Evolutionary conservation across 1,284 basidiomycete species (phyloP), one percentile per base, ranked within the genome.

Genomic region (Leccinum fallax): DNA sequence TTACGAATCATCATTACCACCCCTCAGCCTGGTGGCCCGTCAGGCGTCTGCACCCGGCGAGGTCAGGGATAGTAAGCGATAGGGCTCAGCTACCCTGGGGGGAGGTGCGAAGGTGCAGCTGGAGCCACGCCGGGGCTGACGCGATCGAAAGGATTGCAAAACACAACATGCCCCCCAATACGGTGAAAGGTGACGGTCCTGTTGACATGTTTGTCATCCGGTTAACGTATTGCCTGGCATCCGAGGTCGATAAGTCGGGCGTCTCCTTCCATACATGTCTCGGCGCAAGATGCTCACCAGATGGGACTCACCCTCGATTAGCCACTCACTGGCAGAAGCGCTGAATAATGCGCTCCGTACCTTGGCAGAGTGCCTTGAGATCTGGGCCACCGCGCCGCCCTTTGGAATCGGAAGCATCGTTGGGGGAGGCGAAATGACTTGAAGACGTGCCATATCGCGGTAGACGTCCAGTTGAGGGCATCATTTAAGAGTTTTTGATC

Each of bases 371-470:
- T 68, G 38, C 68, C 68, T 66, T 36, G 57, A 21, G 54, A 10
- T 69, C 69, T 68, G 38, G 60, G 36, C 58, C 48, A 28, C 16
- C 11, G 24, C 52, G 56, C 46, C 60, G 57, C 58, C 38, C 49
- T 60, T 43, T 58, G 43, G 28, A 43, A 59, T 61, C 34, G 40
- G 67, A 70, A 68, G 57, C 46, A 26, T 21, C 1, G n/a, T 28
- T 61, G 49, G 49, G 53, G 67, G 68, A 72, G 57, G 70, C 69
- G 70, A 69, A 72, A 65, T 71, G 68, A 61, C 5, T 10, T 34
- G 52, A 2, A 40, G 11, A 46, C 15, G 54, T 67, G 57, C 57
- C 62, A 59, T n/a, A 62, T 65, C 55, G 28, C n/a, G 53, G 64
- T 30, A n/a, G 19, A 10, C 28, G 15, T 51, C 28, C 24, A 58